Percentiles rank a stretch among this genome's conserved stretches.
Conservation (phyloP, 1,284 basidiomycete genomes). For the Amylostereum areolatum region DNA sequence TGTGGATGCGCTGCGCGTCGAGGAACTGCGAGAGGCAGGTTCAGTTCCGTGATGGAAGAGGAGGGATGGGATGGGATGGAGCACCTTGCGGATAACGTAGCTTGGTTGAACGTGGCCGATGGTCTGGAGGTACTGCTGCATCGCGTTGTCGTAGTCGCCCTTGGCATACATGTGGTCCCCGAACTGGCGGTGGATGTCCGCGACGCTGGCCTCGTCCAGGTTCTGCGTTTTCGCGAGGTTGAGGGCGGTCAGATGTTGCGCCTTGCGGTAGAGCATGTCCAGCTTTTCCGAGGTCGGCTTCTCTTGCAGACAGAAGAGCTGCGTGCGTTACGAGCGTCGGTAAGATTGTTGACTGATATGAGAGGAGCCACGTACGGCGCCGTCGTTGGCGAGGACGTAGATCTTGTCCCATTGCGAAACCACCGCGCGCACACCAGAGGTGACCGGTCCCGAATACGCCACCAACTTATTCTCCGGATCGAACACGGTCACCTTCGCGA, state of each 20-base stretch:
- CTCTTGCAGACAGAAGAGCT: conserved; percentile 73
- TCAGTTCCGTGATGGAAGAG: conserved; percentile 19
- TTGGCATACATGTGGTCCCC: conserved; percentile 91
- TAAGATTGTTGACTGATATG: background rate
- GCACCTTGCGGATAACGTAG: conserved; percentile 93
- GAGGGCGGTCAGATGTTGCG: conserved; percentile 70
- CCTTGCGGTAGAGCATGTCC: conserved; percentile 75
- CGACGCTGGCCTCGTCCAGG: conserved; percentile 66
- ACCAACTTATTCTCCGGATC: conserved; percentile 93
- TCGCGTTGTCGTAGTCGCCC: conserved; percentile 89
- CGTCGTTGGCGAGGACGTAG: conserved; percentile 72
- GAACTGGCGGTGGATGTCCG: conserved; percentile 85
- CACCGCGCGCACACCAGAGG: conserved; percentile 74
- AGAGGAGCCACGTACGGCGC: conserved; percentile 46
- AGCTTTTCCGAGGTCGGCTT: conserved; percentile 78
- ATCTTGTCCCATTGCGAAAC: conserved; percentile 77
- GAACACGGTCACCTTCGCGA: conserved; percentile 85
- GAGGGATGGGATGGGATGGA: conserved; percentile 2
- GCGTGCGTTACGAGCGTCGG: too few species aligned
- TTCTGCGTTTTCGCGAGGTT: conserved; percentile 75
- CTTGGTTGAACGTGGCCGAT: conserved; percentile 89
- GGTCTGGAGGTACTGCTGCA: conserved; percentile 89
- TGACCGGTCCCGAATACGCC: conserved; percentile 76
- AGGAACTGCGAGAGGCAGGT: conserved; percentile 83
- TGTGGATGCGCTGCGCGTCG: conserved; percentile 92